These are phyloP conservation scores for Panicum virgatum DNA, from an alignment of 202 grass and related monocot species.

Conservation along the genomic window DNA sequence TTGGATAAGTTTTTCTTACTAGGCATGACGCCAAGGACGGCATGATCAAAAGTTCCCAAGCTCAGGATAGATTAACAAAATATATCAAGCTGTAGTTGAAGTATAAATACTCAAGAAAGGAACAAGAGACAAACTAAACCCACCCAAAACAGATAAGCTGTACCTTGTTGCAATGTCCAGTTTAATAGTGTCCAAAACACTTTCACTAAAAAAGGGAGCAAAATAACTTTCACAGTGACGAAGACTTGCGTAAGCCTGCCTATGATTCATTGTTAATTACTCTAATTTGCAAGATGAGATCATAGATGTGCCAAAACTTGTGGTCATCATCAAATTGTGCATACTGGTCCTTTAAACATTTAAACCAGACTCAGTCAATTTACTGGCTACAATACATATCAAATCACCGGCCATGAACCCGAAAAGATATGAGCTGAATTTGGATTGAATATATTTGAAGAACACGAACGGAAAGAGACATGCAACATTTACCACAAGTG, in stretches of 20 bases:
- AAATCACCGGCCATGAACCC: background rate
- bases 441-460: background rate
- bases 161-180: background rate
- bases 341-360: background rate
- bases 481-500: background rate
- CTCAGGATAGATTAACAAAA: slow-evolving; percentile 13
- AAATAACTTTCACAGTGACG: background rate
- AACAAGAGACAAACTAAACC: background rate
- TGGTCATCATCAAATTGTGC: slow-evolving; percentile 1
- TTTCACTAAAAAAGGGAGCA: background rate
- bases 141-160: background rate
- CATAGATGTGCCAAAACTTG: slow-evolving; percentile 18
- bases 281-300: slow-evolving; percentile 4
- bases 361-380: background rate
- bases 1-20: background rate
- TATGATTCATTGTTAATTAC: background rate
- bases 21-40: slow-evolving; percentile 34
- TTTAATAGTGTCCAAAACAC: background rate
- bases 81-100: background rate
- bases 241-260: background rate
- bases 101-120: background rate
- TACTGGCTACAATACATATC: background rate
- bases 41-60: background rate
- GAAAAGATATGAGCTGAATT: background rate
- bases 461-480: background rate